These are phyloP conservation scores for Moesziomyces aphidis DNA, from an alignment of 1,284 basidiomycete genomes.

Conservation along the genomic window DNA sequence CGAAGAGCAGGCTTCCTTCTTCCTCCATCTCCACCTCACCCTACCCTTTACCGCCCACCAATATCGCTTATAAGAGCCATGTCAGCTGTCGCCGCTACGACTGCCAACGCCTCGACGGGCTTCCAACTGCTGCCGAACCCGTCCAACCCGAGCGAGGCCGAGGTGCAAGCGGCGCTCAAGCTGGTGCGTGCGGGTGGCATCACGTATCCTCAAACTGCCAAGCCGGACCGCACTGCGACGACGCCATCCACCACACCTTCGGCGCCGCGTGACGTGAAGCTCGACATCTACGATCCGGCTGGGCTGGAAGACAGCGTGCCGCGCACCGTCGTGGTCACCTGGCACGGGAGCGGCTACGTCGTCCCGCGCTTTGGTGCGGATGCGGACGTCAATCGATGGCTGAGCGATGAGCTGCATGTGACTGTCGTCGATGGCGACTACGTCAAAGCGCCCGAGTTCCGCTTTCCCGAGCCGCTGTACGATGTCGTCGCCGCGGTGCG, in stretches of 20 bases:
- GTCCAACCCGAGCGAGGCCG: slow-evolving; percentile 11
- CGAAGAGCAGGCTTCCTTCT: background rate
- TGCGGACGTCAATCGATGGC: slow-evolving; percentile 24
- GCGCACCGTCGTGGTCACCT: slow-evolving; percentile 35
- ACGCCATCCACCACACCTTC: slow-evolving; percentile 9
- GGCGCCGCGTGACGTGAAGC: slow-evolving; percentile 15
- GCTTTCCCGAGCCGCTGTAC: slow-evolving; percentile 32
- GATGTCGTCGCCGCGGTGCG: slow-evolving; percentile 31
- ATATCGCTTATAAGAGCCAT: slow-evolving; percentile 1
- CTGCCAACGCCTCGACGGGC: slow-evolving; percentile 17
- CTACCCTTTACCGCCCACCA: background rate
- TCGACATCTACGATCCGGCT: slow-evolving; percentile 24
- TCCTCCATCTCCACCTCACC: background rate
- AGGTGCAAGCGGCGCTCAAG: slow-evolving; percentile 24
- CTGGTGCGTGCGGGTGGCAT: slow-evolving; percentile 26
- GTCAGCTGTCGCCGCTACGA: slow-evolving; percentile 16
- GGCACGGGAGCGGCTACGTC: slow-evolving; percentile 40
- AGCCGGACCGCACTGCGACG: slow-evolving; percentile 16
- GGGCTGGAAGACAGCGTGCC: background rate
- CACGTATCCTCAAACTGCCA: slow-evolving; percentile 18
- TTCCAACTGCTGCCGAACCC: slow-evolving; percentile 33
- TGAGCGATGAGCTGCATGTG: slow-evolving; percentile 19
- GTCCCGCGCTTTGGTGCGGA: slow-evolving; percentile 35
- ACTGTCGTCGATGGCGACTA: slow-evolving; percentile 42
- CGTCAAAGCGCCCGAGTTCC: slow-evolving; percentile 35